These are phyloP conservation scores for Leptographium radiaticola DNA, from an alignment of 2,329 filamentous ascomycete genomes.

Conservation along the genomic window DNA sequence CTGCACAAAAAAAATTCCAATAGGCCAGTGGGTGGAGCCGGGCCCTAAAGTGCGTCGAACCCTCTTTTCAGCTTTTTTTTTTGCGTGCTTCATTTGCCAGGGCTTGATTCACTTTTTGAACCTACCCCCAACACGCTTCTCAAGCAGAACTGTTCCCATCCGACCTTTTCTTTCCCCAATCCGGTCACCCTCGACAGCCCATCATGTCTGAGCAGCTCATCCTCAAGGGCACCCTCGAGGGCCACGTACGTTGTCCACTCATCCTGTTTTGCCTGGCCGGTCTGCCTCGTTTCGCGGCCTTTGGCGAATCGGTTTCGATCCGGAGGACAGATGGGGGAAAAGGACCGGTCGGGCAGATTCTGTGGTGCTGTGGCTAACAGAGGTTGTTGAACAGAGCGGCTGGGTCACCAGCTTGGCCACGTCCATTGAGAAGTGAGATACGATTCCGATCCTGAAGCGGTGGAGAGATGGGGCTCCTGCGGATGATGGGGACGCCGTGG, in stretches of 20 bases:
- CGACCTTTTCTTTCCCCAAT: not conserved
- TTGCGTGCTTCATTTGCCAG: not conserved
- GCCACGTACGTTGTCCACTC: conserved; percentile 55
- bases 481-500: not conserved
- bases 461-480: not conserved
- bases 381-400: conserved; percentile 50
- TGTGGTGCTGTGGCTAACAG: conserved; percentile 3
- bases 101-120: not conserved
- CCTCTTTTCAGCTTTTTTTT: conserved; percentile 2
- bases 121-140: conserved; percentile 1
- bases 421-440: conserved; percentile 89
- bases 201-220: conserved; percentile 87
- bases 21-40: not conserved
- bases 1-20: conserved; percentile 10
- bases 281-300: not conserved
- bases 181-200: conserved; percentile 15
- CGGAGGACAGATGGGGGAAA: not conserved
- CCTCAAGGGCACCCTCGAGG: conserved; percentile 93
- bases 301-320: not conserved
- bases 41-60: conserved; percentile 1
- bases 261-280: conserved; percentile 3
- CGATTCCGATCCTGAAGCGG: not conserved
- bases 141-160: not conserved
- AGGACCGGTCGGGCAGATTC: not conserved
- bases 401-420: conserved; percentile 98